These are phyloP conservation scores for Penicillium paxilli DNA, from an alignment of 495 filamentous ascomycete genomes.

Conservation along the genomic window DNA sequence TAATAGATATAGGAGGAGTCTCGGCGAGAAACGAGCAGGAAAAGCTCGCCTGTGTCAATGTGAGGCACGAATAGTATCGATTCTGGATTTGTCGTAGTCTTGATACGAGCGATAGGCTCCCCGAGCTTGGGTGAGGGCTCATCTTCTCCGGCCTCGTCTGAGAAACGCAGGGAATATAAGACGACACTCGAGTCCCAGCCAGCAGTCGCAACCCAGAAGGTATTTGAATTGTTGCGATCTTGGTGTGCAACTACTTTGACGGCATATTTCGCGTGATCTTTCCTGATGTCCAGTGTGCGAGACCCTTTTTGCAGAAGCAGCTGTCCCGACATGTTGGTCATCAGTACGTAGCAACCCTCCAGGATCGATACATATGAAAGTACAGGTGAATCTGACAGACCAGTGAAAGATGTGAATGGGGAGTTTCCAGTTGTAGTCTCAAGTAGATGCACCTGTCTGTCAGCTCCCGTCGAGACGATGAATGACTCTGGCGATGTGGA, in stretches of 20 bases:
- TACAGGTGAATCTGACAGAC: conserved; percentile 61
- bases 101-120: conserved; percentile 48
- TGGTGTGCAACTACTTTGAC: conserved; percentile 52
- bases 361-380: conserved; percentile 46
- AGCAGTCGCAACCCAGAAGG: conserved; percentile 57
- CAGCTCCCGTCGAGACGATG: conserved; percentile 53
- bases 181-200: conserved; percentile 64
- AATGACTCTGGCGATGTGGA: conserved; percentile 14
- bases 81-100: conserved; percentile 61
- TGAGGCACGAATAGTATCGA: conserved; percentile 56
- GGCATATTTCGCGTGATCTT: conserved; percentile 63
- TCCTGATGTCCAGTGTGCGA: conserved; percentile 44
- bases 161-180: conserved; percentile 44
- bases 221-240: conserved; percentile 10
- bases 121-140: conserved; percentile 21
- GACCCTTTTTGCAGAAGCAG: conserved; percentile 46
- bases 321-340: conserved; percentile 65
- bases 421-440: conserved; percentile 26
- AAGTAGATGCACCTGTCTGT: conserved; percentile 51
- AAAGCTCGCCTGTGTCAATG: conserved; percentile 40
- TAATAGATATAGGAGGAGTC: conserved; percentile 65
- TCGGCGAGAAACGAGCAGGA: conserved; percentile 57
- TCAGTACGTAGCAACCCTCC: conserved; percentile 38
- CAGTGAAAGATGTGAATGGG: conserved; percentile 26
- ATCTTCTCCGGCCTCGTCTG: background rate